These are phyloP conservation scores for Yamagishiella unicocca DNA, from an alignment of 139 green algal genomes.

Conservation along the genomic window DNA sequence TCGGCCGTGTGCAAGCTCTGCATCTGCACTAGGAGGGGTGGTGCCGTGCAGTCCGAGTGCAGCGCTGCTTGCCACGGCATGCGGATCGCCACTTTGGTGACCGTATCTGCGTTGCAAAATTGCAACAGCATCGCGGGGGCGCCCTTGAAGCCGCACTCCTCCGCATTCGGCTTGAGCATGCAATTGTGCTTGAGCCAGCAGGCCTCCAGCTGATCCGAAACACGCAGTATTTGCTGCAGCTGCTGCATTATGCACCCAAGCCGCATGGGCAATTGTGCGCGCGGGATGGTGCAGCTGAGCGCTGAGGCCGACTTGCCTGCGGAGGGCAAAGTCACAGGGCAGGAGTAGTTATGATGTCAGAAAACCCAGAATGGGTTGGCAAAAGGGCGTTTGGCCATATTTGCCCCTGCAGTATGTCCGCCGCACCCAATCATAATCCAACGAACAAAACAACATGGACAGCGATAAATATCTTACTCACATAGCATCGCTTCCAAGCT, in stretches of 20 bases:
- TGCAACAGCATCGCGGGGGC: background rate
- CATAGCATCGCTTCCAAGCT: too few relatives aligned
- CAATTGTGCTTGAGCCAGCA: slow-evolving; percentile 25
- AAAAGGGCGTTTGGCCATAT: too few relatives aligned
- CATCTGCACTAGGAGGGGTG: background rate
- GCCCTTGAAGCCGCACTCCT: background rate
- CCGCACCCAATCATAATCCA: too few relatives aligned
- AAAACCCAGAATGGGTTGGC: too few relatives aligned
- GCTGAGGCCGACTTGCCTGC: background rate
- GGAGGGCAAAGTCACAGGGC: too few relatives aligned
- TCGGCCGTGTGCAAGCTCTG: background rate
- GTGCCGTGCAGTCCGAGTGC: background rate
- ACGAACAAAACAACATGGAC: too few relatives aligned
- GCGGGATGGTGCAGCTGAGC: slow-evolving; percentile 23
- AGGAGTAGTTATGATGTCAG: too few relatives aligned
- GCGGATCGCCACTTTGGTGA: background rate
- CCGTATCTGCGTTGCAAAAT: slow-evolving; percentile 26
- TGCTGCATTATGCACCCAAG: slow-evolving; percentile 3
- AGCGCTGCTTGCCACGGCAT: slow-evolving; percentile 19
- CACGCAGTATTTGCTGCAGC: slow-evolving; percentile 6
- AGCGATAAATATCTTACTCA: too few relatives aligned
- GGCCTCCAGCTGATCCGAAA: slow-evolving; percentile 11
- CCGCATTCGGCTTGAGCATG: background rate
- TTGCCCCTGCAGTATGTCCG: too few relatives aligned
- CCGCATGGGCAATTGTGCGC: background rate